phyloP scores from a whole-genome alignment of 2,329 filamentous ascomycete species.

The Rhinocladiella similis region DNA sequence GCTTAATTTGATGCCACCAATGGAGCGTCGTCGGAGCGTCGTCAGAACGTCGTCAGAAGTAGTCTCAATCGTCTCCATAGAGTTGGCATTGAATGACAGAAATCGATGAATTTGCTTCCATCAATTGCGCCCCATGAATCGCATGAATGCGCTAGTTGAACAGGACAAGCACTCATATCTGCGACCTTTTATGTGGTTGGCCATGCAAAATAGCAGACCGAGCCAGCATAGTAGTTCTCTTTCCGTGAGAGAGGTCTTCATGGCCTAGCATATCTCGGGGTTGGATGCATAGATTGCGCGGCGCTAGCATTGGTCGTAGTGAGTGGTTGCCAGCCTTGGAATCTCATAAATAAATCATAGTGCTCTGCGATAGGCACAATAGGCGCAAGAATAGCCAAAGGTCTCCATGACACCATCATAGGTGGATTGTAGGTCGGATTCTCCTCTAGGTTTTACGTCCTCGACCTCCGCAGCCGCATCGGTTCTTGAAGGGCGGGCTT shows the following conservation, averaged over 20 bases:
- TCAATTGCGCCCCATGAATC: background rate
- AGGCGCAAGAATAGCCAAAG: too few species aligned
- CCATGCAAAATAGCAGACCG: slow-evolving; percentile 1
- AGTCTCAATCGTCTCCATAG: background rate
- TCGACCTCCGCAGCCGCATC: too few species aligned
- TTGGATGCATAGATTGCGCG: too few species aligned
- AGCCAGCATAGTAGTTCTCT: background rate
- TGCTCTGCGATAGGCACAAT: background rate
- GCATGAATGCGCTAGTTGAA: background rate
- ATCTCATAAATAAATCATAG: background rate
- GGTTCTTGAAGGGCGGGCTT: too few species aligned
- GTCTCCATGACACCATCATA: too few species aligned
- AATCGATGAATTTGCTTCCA: slow-evolving; percentile 8
- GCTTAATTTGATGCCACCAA: too few species aligned
- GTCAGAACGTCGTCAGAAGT: too few species aligned
- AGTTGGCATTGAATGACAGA: background rate
- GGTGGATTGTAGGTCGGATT: too few species aligned
- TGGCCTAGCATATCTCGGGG: too few species aligned
- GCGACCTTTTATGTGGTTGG: background rate
- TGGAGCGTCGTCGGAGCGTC: too few species aligned
- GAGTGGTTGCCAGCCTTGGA: background rate
- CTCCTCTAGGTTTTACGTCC: too few species aligned
- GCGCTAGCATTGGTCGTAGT: background rate
- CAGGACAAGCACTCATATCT: background rate
- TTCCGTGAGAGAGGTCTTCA: background rate